Evolutionary conservation across 805 yeast genomes (phyloP), one percentile per base, ranked within the genome.

Genomic region (Cyberlindnera xylosilytica): DNA sequence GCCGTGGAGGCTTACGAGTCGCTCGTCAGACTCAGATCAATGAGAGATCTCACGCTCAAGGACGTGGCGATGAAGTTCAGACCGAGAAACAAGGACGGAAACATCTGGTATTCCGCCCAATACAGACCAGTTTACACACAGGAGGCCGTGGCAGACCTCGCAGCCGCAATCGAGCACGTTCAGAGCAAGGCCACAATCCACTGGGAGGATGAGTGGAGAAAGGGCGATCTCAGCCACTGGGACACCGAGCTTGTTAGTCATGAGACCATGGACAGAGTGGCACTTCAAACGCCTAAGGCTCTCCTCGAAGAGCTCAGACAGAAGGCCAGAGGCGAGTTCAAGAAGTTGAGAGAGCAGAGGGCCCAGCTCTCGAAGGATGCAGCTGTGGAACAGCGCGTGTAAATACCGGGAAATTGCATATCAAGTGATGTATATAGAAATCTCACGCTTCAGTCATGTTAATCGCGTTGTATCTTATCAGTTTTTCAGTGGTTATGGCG

Each of bases 201-300:
- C 53, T 90, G 98, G 98, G 97, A 88, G 55, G 79, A 80, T 51
- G 69, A 77, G 40, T 89, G 95, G 95, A 76, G 96, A 63, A 79
- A 79, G 65, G 98, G 98, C 36, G 89, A 79, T 39, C 81, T 76
- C 36, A 66, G 71, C 49, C 73, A 82, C 62, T 89, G 97, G 97
- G 68, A 76, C 41, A 51, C 48, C 2, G 74, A 73, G 8, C 61
- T 78, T 40, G 81, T 81, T 13, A 65, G 73, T 47, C 96, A 87
- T 65, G 71, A 71, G n/a, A 63, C 66, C 45, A 64, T 87, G 51
- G 82, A 74, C 20, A 66, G 74, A 52, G 69, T 44, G 35, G 64
- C 61, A 47, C 78, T 87, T 18, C 78, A 85, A 54, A 85, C 83
- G 55, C 84, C 83, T 60, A 73, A 77, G 47, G 80, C 79, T 3